These are phyloP conservation scores for Tylopilus subfusipes DNA, from an alignment of 768 basidiomycete genomes.

Conservation along the genomic window DNA sequence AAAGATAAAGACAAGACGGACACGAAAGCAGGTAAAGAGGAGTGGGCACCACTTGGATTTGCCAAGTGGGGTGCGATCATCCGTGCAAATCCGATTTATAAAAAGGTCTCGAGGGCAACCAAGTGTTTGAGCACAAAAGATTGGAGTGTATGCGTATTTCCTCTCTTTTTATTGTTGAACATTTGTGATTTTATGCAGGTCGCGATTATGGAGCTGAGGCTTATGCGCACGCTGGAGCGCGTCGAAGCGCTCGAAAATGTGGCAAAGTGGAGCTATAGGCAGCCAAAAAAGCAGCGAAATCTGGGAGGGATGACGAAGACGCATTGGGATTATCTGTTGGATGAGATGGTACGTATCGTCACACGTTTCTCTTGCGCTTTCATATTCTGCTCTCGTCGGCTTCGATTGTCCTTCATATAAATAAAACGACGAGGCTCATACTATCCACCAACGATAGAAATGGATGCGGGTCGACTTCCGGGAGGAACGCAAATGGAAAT, in stretches of 20 bases:
- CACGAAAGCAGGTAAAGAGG: constrained; percentile 53
- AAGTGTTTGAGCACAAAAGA: constrained; percentile 80
- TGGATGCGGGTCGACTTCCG: constrained; percentile 97
- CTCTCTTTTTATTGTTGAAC: not conserved
- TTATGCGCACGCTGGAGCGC: constrained; percentile 76
- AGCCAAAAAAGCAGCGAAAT: constrained; percentile 90
- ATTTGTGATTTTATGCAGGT: constrained; percentile 42
- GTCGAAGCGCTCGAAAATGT: constrained; percentile 80
- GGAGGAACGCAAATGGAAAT: constrained; percentile 92
- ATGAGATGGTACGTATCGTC: constrained; percentile 77
- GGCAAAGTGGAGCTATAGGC: constrained; percentile 87
- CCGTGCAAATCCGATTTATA: constrained; percentile 73
- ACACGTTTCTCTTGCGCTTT: not conserved
- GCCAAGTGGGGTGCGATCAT: constrained; percentile 73
- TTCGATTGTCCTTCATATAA: not conserved
- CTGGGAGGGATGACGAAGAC: constrained; percentile 72
- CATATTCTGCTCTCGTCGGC: not conserved
- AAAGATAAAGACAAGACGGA: constrained; percentile 51
- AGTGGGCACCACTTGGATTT: constrained; percentile 62
- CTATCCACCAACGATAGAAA: constrained; percentile 50
- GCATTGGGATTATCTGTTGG: constrained; percentile 94
- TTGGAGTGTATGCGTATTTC: constrained; percentile 64
- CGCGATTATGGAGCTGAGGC: constrained; percentile 73
- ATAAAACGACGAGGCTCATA: constrained; percentile 8
- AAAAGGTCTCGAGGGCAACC: constrained; percentile 60